Evolutionary conservation across 805 yeast species (phyloP).

Genomic region (Wilhelminamyces savonicus): DNA sequence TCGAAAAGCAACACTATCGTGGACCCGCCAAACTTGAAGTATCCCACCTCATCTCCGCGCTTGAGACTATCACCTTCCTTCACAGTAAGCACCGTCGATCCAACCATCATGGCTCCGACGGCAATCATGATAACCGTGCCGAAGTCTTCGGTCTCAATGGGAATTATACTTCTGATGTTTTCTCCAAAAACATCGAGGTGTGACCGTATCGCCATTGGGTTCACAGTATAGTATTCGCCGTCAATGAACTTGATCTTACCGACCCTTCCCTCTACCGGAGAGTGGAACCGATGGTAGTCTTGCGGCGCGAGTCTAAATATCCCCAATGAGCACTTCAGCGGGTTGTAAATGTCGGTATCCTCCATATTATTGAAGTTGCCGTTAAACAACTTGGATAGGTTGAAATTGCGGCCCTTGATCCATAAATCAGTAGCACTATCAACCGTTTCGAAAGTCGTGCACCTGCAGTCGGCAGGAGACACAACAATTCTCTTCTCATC

Average conservation of each 20-base stretch:
- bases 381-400: slow-evolving; percentile 55
- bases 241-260: slow-evolving; percentile 63
- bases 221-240: slow-evolving; percentile 93
- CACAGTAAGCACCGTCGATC: slow-evolving; percentile 72
- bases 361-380: slow-evolving; percentile 40
- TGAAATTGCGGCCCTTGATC: slow-evolving; percentile 83
- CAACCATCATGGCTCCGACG: slow-evolving; percentile 99
- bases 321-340: slow-evolving; percentile 53
- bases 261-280: slow-evolving; percentile 72
- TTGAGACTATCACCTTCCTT: slow-evolving; percentile 49
- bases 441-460: slow-evolving; percentile 60
- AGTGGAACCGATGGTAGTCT: slow-evolving; percentile 91
- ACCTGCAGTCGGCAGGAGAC: slow-evolving; percentile 86
- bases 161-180: slow-evolving; percentile 72
- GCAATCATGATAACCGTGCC: slow-evolving; percentile 75
- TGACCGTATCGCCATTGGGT: slow-evolving; percentile 94
- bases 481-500: slow-evolving; percentile 44
- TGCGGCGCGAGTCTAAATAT: slow-evolving; percentile 93
- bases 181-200: slow-evolving; percentile 89
- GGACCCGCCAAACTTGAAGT: slow-evolving; percentile 94
- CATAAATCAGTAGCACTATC: slow-evolving; percentile 65
- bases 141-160: slow-evolving; percentile 69
- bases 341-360: slow-evolving; percentile 23
- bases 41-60: slow-evolving; percentile 84
- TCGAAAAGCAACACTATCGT: slow-evolving; percentile 70